Evolutionary conservation across 192 early-diverging fungal genomes (phyloP).

Genomic region (Allomyces javanicus): DNA sequence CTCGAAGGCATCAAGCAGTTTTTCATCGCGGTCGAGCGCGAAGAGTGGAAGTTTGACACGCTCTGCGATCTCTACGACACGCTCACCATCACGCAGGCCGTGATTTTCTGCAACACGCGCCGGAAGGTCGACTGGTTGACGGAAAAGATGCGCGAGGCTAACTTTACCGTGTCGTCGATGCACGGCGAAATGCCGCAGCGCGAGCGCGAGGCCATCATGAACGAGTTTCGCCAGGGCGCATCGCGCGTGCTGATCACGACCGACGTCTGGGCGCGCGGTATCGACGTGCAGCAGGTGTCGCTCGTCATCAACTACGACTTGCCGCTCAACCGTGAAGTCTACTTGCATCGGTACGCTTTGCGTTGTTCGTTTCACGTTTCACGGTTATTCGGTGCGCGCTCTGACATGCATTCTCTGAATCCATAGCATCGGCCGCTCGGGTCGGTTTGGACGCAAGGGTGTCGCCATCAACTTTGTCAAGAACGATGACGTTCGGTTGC

Average conservation of each 20-base stretch:
- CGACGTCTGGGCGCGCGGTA: conserved; percentile 96
- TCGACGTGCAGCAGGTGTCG: conserved; percentile 98
- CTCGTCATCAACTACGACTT: conserved; percentile 97
- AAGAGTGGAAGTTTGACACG: conserved; percentile 98
- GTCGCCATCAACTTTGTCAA: conserved; percentile 98
- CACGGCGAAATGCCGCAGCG: conserved; percentile 99
- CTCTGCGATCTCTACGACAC: conserved; percentile 94
- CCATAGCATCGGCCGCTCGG: conserved; percentile 71
- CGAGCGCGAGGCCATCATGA: conserved; percentile 93
- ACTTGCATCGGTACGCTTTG: conserved; percentile 67
- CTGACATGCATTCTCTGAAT: neutral
- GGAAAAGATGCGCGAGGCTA: conserved; percentile 83
- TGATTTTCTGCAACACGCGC: conserved; percentile 94
- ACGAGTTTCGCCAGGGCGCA: conserved; percentile 81
- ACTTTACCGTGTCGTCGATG: conserved; percentile 97
- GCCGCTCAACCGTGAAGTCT: conserved; percentile 85
- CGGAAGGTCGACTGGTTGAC: conserved; percentile 97
- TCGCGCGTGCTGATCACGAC: conserved; percentile 95
- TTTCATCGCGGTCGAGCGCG: conserved; percentile 88
- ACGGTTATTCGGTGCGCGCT: too few species aligned
- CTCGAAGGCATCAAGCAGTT: conserved; percentile 98
- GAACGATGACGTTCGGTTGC: conserved; percentile 75
- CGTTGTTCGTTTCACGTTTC: neutral
- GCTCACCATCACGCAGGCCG: conserved; percentile 91
- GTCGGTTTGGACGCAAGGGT: conserved; percentile 96